A percentile compares a stretch with the other conserved stretches of the same genome.
Conservation (phyloP, 371 early-diverging fungal species). For the Saksenaea vasiformis region DNA sequence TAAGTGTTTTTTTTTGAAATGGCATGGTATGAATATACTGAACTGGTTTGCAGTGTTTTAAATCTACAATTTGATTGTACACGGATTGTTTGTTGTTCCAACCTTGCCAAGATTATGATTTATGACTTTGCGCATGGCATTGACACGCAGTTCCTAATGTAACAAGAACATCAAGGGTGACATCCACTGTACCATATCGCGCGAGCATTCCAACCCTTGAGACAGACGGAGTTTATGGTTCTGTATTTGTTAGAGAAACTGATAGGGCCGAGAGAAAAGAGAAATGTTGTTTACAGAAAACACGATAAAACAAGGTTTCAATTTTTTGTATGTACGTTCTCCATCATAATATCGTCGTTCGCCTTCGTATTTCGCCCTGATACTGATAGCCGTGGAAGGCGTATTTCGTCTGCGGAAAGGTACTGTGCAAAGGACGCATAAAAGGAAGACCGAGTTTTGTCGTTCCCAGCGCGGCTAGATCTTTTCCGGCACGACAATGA, state of each 20-base stretch:
- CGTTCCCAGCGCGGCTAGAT: neutral
- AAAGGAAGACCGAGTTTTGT: neutral
- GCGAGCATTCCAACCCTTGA: neutral
- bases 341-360: neutral
- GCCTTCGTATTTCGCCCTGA: neutral
- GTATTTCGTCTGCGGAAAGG: neutral
- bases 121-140: slow-evolving; percentile 79
- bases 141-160: slow-evolving; percentile 60
- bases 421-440: neutral
- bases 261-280: neutral
- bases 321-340: neutral
- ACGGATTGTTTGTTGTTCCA: slow-evolving; percentile 81
- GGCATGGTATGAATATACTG: neutral
- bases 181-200: neutral
- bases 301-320: neutral
- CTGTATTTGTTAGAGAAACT: neutral
- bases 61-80: slow-evolving; percentile 83
- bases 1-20: slow-evolving; percentile 24
- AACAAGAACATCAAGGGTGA: slow-evolving; percentile 8
- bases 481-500: neutral
- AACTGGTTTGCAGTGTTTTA: slow-evolving; percentile 68
- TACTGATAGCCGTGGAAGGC: neutral
- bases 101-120: slow-evolving; percentile 77
- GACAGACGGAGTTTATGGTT: neutral
- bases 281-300: neutral